A percentile compares a stretch with the other conserved stretches of the same genome.
These are phyloP conservation scores for Aspergillus awamori DNA, from an alignment of 2,329 filamentous ascomycete species.

Conservation along the genomic window DNA sequence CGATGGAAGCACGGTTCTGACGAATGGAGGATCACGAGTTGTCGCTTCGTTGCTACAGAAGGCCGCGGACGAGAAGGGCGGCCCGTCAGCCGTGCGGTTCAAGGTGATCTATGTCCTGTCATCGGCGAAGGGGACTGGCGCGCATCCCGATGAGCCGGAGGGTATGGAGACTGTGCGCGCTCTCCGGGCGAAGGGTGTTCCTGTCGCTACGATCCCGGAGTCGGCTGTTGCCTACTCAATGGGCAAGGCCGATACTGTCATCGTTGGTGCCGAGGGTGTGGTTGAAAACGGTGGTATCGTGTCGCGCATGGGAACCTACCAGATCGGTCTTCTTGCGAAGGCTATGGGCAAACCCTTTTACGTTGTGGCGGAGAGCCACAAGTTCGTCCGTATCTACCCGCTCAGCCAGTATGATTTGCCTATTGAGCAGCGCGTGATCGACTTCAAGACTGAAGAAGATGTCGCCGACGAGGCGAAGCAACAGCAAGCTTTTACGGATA, in stretches of 20 bases:
- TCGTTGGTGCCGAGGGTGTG: constrained; percentile 76
- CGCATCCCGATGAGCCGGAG: constrained; percentile 55
- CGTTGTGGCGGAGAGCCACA: constrained; percentile 92
- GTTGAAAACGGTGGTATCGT: constrained; percentile 94
- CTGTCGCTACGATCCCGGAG: constrained; percentile 78
- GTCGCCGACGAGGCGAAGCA: constrained; percentile 52
- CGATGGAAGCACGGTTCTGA: constrained; percentile 81
- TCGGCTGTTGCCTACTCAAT: constrained; percentile 79
- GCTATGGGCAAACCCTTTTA: constrained; percentile 77
- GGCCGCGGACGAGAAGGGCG: constrained; percentile 67
- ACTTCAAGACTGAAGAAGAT: constrained; percentile 65
- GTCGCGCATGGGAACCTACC: constrained; percentile 80
- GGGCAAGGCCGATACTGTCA: constrained; percentile 69
- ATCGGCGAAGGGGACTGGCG: constrained; percentile 32
- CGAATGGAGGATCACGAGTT: constrained; percentile 83
- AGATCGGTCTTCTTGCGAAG: constrained; percentile 80
- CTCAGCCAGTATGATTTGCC: constrained; percentile 79
- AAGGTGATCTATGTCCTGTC: constrained; percentile 76
- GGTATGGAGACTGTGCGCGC: constrained; percentile 70
- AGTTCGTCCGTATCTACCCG: constrained; percentile 88
- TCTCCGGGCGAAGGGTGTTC: constrained; percentile 73
- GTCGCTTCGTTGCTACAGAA: constrained; percentile 75
- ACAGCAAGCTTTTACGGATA: constrained; percentile 29
- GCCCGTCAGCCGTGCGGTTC: constrained; percentile 67
- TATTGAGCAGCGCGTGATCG: constrained; percentile 75